These are phyloP conservation scores for Dactylonectria estremocensis DNA, from an alignment of 2,329 filamentous ascomycete genomes.

Conservation along the genomic window DNA sequence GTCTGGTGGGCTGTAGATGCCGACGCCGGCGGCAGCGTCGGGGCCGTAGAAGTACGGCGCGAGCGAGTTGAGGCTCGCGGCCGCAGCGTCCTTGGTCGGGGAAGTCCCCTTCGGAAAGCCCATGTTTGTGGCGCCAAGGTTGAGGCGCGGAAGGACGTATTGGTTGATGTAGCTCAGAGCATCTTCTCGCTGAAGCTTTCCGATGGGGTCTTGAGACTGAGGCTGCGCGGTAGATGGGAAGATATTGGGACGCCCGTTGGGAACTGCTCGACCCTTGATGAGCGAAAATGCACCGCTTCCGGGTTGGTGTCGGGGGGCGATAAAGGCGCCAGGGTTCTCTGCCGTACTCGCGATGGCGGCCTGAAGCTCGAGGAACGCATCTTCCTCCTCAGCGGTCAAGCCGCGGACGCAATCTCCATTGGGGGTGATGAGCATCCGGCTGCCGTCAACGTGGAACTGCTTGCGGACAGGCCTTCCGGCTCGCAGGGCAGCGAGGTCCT, in stretches of 20 bases:
- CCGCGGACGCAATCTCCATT: slow-evolving; percentile 84
- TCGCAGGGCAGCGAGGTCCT: slow-evolving; percentile 70
- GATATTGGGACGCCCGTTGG: slow-evolving; percentile 74
- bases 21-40: slow-evolving; percentile 61
- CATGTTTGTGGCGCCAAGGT: slow-evolving; percentile 66
- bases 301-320: slow-evolving; percentile 69
- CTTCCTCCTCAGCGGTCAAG: slow-evolving; percentile 77
- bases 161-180: slow-evolving; percentile 79
- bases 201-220: slow-evolving; percentile 70
- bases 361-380: slow-evolving; percentile 80
- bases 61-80: slow-evolving; percentile 68
- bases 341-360: slow-evolving; percentile 66
- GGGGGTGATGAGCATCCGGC: slow-evolving; percentile 80
- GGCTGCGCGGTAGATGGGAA: slow-evolving; percentile 67
- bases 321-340: slow-evolving; percentile 69
- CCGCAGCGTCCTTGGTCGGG: slow-evolving; percentile 61
- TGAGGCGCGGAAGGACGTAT: slow-evolving; percentile 74
- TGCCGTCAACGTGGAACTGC: slow-evolving; percentile 70
- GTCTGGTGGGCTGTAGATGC: slow-evolving; percentile 59
- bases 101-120: slow-evolving; percentile 56
- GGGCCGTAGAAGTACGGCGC: slow-evolving; percentile 71
- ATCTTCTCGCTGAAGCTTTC: slow-evolving; percentile 77
- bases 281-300: slow-evolving; percentile 71
- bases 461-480: slow-evolving; percentile 73
- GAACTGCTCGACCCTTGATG: slow-evolving; percentile 75